These are phyloP conservation scores for Jatropha podagrica DNA, from an alignment of 441 rosid genomes.

Conservation along the genomic window DNA sequence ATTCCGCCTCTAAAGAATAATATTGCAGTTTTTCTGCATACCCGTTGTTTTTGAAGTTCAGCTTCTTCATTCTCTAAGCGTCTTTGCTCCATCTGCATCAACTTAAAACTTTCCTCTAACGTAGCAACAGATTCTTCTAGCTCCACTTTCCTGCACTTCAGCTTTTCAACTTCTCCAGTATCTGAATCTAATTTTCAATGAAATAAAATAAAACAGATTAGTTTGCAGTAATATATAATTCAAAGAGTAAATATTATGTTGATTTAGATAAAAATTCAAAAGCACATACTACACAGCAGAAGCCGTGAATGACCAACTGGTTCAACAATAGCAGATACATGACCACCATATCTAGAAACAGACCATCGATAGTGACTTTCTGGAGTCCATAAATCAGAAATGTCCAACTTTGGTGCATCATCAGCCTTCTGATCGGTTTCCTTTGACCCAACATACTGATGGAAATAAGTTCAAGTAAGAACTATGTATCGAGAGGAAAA, in stretches of 20 bases:
- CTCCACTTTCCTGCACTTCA: slow-evolving; percentile 56
- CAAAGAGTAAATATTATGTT: slow-evolving; percentile 1
- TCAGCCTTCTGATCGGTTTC: slow-evolving; percentile 88
- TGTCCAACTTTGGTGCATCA: slow-evolving; percentile 59
- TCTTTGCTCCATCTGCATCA: slow-evolving; percentile 56
- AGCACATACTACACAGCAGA: slow-evolving; percentile 57
- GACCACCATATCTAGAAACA: slow-evolving; percentile 81
- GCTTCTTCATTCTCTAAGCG: slow-evolving; percentile 73
- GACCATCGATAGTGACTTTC: slow-evolving; percentile 92
- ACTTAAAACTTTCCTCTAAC: slow-evolving; percentile 49
- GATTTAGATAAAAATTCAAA: slow-evolving; percentile 12
- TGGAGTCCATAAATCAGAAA: slow-evolving; percentile 97
- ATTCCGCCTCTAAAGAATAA: too few relatives aligned
- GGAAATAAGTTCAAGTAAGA: slow-evolving; percentile 21
- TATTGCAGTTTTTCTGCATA: slow-evolving; percentile 27
- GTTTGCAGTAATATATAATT: slow-evolving; percentile 3
- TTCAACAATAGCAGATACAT: slow-evolving; percentile 73
- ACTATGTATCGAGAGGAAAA: not conserved
- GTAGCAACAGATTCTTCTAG: slow-evolving; percentile 52
- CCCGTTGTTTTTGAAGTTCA: slow-evolving; percentile 68
- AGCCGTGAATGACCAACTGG: slow-evolving; percentile 74
- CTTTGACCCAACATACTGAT: slow-evolving; percentile 78
- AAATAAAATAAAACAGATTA: not conserved
- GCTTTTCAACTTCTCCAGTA: slow-evolving; percentile 69
- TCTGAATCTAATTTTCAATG: slow-evolving; percentile 47